Conservation (phyloP, 2,329 filamentous ascomycete species). For the Coniochaeta sp. region DNA sequence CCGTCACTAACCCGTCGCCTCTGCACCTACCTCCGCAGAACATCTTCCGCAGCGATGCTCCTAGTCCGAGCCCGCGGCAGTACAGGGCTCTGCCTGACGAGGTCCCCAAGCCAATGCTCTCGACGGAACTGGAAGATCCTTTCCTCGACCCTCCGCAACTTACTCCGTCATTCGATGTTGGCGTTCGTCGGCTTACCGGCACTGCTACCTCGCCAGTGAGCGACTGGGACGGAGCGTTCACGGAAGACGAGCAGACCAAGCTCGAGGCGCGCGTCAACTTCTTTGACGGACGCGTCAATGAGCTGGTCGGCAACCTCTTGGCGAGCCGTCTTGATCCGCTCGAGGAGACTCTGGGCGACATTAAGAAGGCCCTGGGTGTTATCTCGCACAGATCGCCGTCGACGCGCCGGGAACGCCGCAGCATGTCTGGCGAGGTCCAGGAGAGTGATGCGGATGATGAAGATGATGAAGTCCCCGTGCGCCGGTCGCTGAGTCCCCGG, state of each 20-base stretch:
- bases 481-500: slow-evolving; percentile 66
- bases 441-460: slow-evolving; percentile 95
- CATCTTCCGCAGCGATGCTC: slow-evolving; percentile 56
- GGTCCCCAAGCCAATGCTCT: slow-evolving; percentile 34
- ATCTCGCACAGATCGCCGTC: slow-evolving; percentile 48
- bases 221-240: slow-evolving; percentile 87
- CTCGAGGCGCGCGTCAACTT: slow-evolving; percentile 74
- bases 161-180: slow-evolving; percentile 42
- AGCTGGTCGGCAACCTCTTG: slow-evolving; percentile 71
- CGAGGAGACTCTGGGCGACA: slow-evolving; percentile 68
- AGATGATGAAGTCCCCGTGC: slow-evolving; percentile 59
- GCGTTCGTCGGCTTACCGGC: slow-evolving; percentile 56
- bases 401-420: slow-evolving; percentile 52
- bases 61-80: slow-evolving; percentile 63
- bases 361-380: slow-evolving; percentile 60
- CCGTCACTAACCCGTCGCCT: slow-evolving; percentile 38
- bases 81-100: slow-evolving; percentile 40
- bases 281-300: slow-evolving; percentile 86
- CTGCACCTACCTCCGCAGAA: slow-evolving; percentile 43
- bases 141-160: slow-evolving; percentile 46
- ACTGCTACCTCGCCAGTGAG: slow-evolving; percentile 62
- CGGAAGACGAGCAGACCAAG: slow-evolving; percentile 76
- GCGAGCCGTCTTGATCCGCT: slow-evolving; percentile 72
- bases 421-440: slow-evolving; percentile 59
- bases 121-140: slow-evolving; percentile 54